Evolutionary conservation across 441 rosid genomes (phyloP), one percentile per base, ranked within the genome.

Genomic region (Adansonia gregorii): DNA sequence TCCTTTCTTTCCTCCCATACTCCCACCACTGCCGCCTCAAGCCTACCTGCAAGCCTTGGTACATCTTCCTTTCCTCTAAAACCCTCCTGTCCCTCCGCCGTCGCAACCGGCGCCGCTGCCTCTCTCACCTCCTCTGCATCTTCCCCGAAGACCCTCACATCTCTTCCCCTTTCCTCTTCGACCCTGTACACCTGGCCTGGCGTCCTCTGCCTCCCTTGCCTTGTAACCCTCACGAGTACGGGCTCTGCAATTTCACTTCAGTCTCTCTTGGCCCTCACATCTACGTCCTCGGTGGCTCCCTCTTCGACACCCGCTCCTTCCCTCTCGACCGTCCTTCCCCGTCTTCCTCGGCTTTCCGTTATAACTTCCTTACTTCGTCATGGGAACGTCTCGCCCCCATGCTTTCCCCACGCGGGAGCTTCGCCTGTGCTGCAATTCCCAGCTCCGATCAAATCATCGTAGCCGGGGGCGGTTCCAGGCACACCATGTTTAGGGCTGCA

Each of bases 381-480:
- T 95, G 98, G 98, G 91, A 89, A 39, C 80, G 85, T 45, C 87
- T 91, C 48, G 79, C 94, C 3, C 93, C 98, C 8, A 95, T 95
- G 98, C 67, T 91, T 45, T 87, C 92, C 52, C 95, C 97, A 0
- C 89, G 97, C 0, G 97, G 98, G n/a, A 93, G 97, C 77, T 94
- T 95, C 65, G 98, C 98, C 5, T 93, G 98, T 74, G 90, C 82
- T 2, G 92, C 89, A 0, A 72, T 88, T 6, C 88, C 88, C 3
- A 75, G 83, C 8, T 43, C 71, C 0, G 85, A 86, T 55, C 85
- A 87, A 86, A 95, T 95, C 41, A 82, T 95, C 31, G 98, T 91
- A 2, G 98, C 97, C 0, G 98, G 98, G 0, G 98, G 98, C 15
- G 98, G 98, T 65, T 93, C 98, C 8, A 71, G 97, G 76, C 98